Evolutionary conservation across 2,329 filamentous ascomycete species (phyloP), one percentile per base, ranked within the genome.

Genomic region (Coniochaeta sp.): DNA sequence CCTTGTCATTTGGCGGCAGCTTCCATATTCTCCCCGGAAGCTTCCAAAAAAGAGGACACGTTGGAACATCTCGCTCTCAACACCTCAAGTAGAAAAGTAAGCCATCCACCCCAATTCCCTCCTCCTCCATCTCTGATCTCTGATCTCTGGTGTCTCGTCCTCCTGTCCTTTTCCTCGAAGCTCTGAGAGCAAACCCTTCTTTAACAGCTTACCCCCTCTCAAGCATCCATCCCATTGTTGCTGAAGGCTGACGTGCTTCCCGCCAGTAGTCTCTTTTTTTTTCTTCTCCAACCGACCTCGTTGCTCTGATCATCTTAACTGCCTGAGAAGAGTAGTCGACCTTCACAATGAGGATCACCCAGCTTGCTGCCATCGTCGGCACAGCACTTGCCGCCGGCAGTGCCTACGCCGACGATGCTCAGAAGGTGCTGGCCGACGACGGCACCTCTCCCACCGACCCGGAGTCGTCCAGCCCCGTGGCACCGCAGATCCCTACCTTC

Each of bases 291-390:
- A 60, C 58, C 58, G 47, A 44, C 24, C 26, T 55, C 56, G 54
- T 55, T 52, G 47, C 38, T 59, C 26, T 32, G 24, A 30, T 32
- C 56, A 17, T 44, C 56, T 47, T 42, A 17, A 56, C 56, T 60
- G 59, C 60, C 62, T 62, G 59, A 64, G 56, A 62, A 62, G 61
- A 60, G 59, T 57, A 62, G 60, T 59, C 60, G 59, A 55, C 62
- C n/a, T 68, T 65, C 82, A 87, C 72, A 72, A 96, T 96, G 91
- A 91, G 89, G 86, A 86, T 96, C 78, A 89, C 89, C 79, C 81
- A 89, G 74, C 85, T 89, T 72, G 84, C 91, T 70, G 89, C 88
- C 67, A 85, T 89, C 67, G 84, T 89, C 71, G 88, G 90, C 73
- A 89, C 90, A 70, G 86, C 89, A 70, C 76, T 91, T 67, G 76